Base-by-base conservation (phyloP, 371 early-diverging fungal species). In the Rhizopus sp. region DNA sequence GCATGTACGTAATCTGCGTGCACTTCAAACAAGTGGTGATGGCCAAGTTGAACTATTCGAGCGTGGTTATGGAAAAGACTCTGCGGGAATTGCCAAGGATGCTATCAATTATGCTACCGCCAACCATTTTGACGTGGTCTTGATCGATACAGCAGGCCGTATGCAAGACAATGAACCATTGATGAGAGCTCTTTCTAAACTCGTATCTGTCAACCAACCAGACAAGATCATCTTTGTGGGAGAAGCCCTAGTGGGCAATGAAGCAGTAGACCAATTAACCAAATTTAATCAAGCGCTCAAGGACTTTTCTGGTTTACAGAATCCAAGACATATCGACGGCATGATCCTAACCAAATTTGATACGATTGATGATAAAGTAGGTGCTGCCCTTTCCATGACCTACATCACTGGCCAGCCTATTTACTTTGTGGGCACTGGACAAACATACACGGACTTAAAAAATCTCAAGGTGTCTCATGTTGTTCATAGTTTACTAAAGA, bases 141-240 rank as follows among this genome's bases (percentile, higher is more conserved):
- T 99, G 42, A 93, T 99, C 38, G 99, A 99, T 73, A 99, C 99
- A 3, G 99, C 99, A 9, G 99, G 99, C 6, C 88, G 99, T 54
- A 99, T 99, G 99, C 99, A 99, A 68, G 97, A 97, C 66, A 99
- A 99, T 60, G 95, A 93, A 69, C 94, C 97, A 7, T 73, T 99
- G 66, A 99, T 99, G 99, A 83, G 93, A 12, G 93, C 97, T 4
- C 77, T 99, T 50, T 90, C 97, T 23, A 97, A 97, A 82, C 80
- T 99, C 32, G 97, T 98, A 6, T 81, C 92, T 16, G 87, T 91
- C 15, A 99, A 99, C 72, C 87, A 88, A 40, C 98, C 99, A 0
- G 95, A 99, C 81, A 97, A 98, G 79, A 93, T 99, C 61, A 83
- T 99, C 57, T 99, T 98, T 85, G 99, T 99, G 7, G 99, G 99